Evolutionary conservation across 352 stramenopile genomes (phyloP).

Genomic region (Pythium sp.): DNA sequence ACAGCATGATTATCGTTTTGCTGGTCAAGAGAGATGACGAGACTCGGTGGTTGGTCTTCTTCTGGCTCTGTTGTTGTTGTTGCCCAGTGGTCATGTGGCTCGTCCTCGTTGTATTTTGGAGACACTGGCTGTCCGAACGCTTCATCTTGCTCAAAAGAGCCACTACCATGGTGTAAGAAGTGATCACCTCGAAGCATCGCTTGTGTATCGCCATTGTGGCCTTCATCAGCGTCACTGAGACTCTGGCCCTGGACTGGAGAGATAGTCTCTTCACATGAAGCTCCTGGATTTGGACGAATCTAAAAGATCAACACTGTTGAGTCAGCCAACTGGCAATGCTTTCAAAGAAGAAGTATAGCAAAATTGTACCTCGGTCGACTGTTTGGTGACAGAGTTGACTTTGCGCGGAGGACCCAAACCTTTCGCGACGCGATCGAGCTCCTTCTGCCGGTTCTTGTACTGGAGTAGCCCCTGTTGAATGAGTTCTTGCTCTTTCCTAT

Average conservation of each 20-base stretch:
- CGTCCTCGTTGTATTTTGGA: background rate
- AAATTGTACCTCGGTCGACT: background rate
- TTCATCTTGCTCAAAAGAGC: background rate
- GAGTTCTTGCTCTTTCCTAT: constrained; percentile 47
- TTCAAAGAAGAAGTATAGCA: background rate
- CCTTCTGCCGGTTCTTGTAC: constrained; percentile 59
- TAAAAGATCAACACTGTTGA: background rate
- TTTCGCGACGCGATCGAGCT: constrained; percentile 61
- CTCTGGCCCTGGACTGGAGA: background rate
- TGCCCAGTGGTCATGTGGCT: background rate
- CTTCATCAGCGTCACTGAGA: background rate
- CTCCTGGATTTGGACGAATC: background rate
- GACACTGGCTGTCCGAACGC: background rate
- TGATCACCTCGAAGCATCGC: background rate
- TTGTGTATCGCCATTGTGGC: background rate
- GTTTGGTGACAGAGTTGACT: background rate
- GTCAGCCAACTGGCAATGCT: background rate
- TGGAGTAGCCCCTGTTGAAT: constrained; percentile 47
- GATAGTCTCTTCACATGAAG: background rate
- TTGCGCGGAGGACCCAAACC: constrained; percentile 20
- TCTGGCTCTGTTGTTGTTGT: background rate
- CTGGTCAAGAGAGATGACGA: constrained; percentile 7
- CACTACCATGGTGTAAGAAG: background rate
- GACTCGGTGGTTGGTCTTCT: background rate
- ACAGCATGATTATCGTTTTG: background rate